Percentiles rank a stretch among this genome's conserved stretches.
Conservation (phyloP, 2,329 filamentous ascomycete species). For the Venturia aucupariae region DNA sequence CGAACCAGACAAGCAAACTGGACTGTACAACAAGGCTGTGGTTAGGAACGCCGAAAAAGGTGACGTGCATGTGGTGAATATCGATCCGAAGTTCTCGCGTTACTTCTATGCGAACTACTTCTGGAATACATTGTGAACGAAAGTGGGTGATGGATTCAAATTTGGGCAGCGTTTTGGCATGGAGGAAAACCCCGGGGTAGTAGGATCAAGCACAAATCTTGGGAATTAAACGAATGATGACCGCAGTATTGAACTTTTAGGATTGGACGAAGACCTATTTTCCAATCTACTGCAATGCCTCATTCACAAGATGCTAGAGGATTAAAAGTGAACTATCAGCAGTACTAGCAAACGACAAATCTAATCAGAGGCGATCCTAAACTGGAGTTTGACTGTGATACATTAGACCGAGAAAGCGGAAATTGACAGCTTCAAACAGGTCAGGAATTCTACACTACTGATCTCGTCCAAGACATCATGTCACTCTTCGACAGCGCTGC, state of each 20-base stretch:
- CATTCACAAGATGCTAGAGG: neutral
- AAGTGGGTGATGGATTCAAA: neutral
- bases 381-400: no score
- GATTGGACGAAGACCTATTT: neutral
- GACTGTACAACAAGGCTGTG: slow-evolving; percentile 77
- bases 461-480: no score
- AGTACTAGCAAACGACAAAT: no score
- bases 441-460: no score
- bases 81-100: slow-evolving; percentile 83
- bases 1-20: slow-evolving; percentile 61
- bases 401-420: no score
- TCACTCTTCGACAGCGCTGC: no score
- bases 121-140: slow-evolving; percentile 67
- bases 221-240: neutral
- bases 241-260: neutral
- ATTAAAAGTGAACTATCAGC: neutral
- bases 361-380: no score
- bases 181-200: slow-evolving; percentile 22
- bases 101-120: slow-evolving; percentile 96
- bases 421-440: no score
- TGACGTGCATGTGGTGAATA: slow-evolving; percentile 88
- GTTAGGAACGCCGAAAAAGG: slow-evolving; percentile 79
- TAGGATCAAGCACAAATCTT: slow-evolving; percentile 18
- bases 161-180: slow-evolving; percentile 19
- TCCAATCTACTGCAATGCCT: neutral